Evolutionary conservation across 1,284 basidiomycete genomes (phyloP).

Genomic region (Coniophora puteana): DNA sequence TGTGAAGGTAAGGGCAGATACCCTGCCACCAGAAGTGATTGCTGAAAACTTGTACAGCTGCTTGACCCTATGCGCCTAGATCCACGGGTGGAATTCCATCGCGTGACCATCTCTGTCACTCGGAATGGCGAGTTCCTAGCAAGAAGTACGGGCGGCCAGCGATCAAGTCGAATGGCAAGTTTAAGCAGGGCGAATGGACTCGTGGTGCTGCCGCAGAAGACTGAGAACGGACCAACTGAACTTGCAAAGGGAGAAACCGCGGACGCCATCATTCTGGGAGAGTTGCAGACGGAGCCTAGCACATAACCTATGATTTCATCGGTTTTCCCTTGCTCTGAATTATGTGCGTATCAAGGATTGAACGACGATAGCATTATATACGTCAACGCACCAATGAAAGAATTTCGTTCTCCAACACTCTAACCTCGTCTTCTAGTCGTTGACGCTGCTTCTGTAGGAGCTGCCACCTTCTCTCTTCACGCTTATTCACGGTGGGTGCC

Average conservation of each 20-base stretch:
- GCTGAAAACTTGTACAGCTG: conserved; percentile 35
- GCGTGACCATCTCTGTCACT: conserved; percentile 56
- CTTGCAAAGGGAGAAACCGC: conserved; percentile 51
- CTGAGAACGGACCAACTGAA: conserved; percentile 33
- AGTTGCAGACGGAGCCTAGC: conserved; percentile 40
- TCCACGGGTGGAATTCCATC: conserved; percentile 78
- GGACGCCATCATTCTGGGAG: conserved; percentile 64
- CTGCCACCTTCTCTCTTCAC: conserved; percentile 59
- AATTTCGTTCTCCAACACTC: conserved; percentile 39
- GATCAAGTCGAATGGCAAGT: conserved; percentile 76
- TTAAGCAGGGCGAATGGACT: conserved; percentile 77
- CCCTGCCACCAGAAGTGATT: neutral
- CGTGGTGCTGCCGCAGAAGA: conserved; percentile 58
- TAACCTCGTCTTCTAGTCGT: conserved; percentile 19
- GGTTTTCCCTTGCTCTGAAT: neutral
- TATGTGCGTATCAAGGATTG: neutral
- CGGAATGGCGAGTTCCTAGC: conserved; percentile 55
- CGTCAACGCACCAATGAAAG: conserved; percentile 54
- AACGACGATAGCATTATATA: too few species aligned
- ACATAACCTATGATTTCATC: neutral
- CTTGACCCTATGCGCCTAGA: conserved; percentile 65
- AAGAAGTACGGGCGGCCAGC: conserved; percentile 79
- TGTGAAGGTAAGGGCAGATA: conserved; percentile 49
- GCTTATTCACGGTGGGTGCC: conserved; percentile 57
- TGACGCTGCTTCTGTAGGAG: conserved; percentile 61